Evolutionary conservation across 1,139 yeast genomes (phyloP), one percentile per base, ranked within the genome.

Genomic region (Hansenula sp.): DNA sequence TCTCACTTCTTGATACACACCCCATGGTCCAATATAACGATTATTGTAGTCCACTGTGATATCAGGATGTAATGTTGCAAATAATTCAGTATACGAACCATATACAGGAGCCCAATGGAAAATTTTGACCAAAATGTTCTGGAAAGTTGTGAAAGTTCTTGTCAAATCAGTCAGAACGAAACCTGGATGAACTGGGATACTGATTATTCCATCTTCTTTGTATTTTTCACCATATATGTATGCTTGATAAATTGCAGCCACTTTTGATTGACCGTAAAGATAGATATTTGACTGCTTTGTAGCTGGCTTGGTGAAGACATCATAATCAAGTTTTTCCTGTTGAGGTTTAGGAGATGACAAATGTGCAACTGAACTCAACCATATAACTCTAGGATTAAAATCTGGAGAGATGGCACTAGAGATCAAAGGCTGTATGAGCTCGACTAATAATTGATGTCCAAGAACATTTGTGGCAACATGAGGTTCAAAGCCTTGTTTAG

Each of bases 391-490:
- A 17, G 56, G 53, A 44, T 31, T 50, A 52, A 19, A 42, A 7
- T 17, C 24, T 11, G 11, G n/a, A 7, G 32, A 30, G 12, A 39
- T 38, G 6, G 52, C 32, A 16, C 44, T 56, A 28, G 66, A 51
- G 31, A 77, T 52, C 8, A 67, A 41, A 11, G 75, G 74, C 39
- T 70, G 72, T 29, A 77, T 55, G 29, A 66, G 59, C 42, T 65
- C 62, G 45, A 74, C 73, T 19, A 77, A 55, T 36, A 75, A 56
- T 42, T 69, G 75, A 16, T 73, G 76, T 3, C 75, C 81, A 38
- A 76, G 47, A 8, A 60, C 73, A 50, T 77, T 77, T 20, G 72
- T 65, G 10, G 77, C 79, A 40, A 73, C 62, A 51, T 70, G 74
- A 27, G 66, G 53, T 40, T 75, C 78, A 44, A 59, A 60, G 2